Percentiles rank a stretch among this genome's conserved stretches.
Conservation (phyloP, 2,329 filamentous ascomycete genomes). For the Talaromyces sp. region DNA sequence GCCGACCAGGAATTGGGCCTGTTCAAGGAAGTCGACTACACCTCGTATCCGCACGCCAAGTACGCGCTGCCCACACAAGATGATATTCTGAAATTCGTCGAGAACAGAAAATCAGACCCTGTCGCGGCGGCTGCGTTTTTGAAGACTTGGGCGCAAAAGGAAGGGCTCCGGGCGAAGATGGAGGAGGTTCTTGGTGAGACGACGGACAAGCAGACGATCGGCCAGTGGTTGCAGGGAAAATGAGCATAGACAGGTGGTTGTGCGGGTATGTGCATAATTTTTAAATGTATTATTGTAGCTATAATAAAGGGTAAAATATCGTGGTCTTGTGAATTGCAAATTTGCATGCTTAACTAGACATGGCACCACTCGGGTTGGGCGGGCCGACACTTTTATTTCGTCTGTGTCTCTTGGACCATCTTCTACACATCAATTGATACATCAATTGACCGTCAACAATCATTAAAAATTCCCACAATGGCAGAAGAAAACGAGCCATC, state of each 20-base stretch:
- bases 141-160: slow-evolving; percentile 54
- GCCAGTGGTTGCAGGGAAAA: slow-evolving; percentile 21
- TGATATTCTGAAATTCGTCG: slow-evolving; percentile 36
- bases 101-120: neutral
- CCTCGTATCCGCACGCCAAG: slow-evolving; percentile 62
- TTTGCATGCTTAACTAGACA: neutral
- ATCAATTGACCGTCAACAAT: no score
- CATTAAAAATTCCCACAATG: no score
- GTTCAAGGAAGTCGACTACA: slow-evolving; percentile 57
- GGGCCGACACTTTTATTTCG: neutral
- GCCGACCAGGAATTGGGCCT: slow-evolving; percentile 50
- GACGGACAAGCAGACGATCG: slow-evolving; percentile 42
- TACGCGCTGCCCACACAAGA: slow-evolving; percentile 70
- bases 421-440: no score
- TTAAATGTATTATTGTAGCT: neutral
- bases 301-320: neutral
- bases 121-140: slow-evolving; percentile 49
- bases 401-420: no score
- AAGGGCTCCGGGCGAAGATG: slow-evolving; percentile 64
- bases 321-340: neutral
- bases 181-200: slow-evolving; percentile 62
- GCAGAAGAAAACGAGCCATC: no score
- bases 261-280: neutral
- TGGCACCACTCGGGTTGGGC: neutral
- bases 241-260: neutral